Percentiles rank a stretch among this genome's conserved stretches.
These are phyloP conservation scores for Blastocystis sp. DNA, from an alignment of 352 stramenopile genomes.

Conservation along the genomic window DNA sequence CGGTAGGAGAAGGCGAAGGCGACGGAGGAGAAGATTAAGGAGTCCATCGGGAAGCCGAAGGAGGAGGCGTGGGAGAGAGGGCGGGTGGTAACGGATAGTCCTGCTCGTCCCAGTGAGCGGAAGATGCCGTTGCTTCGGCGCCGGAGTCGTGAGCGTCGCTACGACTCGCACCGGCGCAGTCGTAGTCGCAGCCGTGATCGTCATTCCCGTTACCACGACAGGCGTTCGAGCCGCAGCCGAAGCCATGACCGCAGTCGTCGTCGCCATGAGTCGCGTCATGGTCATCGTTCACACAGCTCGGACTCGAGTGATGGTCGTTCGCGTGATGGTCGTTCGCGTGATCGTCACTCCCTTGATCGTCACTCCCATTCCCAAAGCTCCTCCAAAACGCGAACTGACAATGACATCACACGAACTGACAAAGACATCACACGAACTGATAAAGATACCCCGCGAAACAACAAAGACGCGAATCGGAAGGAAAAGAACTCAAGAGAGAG, in stretches of 20 bases:
- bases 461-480: too few species aligned
- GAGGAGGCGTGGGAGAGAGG: not conserved
- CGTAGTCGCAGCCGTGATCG: not conserved
- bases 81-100: not conserved
- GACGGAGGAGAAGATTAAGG: conserved; percentile 28
- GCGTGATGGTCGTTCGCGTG: too few species aligned
- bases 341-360: too few species aligned
- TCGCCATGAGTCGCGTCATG: not conserved
- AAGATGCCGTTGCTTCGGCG: not conserved
- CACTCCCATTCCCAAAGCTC: too few species aligned
- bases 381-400: too few species aligned
- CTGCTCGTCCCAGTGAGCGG: too few species aligned
- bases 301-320: not conserved
- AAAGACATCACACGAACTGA: too few species aligned
- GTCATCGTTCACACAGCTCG: not conserved
- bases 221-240: not conserved
- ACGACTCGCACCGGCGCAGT: not conserved
- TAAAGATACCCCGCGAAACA: too few species aligned
- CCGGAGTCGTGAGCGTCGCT: not conserved
- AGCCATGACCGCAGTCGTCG: not conserved
- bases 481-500: too few species aligned
- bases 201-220: not conserved
- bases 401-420: too few species aligned
- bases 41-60: not conserved
- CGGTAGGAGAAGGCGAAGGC: not conserved